Evolutionary conservation across 2,329 filamentous ascomycete genomes (phyloP).

Genomic region (Epichloe bromicola): DNA sequence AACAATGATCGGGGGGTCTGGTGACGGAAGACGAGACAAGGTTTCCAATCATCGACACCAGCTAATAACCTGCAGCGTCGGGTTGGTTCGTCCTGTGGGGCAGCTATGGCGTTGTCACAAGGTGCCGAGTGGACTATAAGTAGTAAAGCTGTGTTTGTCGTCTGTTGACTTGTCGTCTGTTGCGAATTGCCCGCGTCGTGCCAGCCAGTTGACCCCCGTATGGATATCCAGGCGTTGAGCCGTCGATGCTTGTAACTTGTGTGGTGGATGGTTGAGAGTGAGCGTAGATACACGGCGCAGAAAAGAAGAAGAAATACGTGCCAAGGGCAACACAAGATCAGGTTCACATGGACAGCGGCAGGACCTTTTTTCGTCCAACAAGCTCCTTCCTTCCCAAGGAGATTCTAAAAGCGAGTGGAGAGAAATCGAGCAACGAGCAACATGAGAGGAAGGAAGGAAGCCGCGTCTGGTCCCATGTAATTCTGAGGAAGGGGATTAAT

Average conservation of each 20-base stretch:
- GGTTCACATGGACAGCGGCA: neutral
- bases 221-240: neutral
- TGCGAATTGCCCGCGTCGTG: neutral
- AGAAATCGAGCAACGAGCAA: too few species aligned
- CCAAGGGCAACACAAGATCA: neutral
- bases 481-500: too few species aligned
- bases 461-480: too few species aligned
- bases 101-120: constrained; percentile 4
- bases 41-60: constrained; percentile 5
- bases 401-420: neutral
- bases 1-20: constrained; percentile 17
- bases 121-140: neutral
- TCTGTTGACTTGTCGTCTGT: neutral
- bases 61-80: constrained; percentile 1
- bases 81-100: constrained; percentile 1
- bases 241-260: neutral
- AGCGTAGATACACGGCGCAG: neutral
- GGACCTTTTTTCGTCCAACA: neutral
- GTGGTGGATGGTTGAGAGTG: neutral
- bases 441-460: too few species aligned
- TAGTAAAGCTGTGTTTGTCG: neutral
- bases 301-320: neutral
- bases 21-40: constrained; percentile 14
- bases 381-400: neutral
- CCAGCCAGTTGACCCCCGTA: neutral